A percentile compares a stretch with the other conserved stretches of the same genome.
These are phyloP conservation scores for Phytopythium delawarense DNA, from an alignment of 352 stramenopile genomes.

Conservation along the genomic window DNA sequence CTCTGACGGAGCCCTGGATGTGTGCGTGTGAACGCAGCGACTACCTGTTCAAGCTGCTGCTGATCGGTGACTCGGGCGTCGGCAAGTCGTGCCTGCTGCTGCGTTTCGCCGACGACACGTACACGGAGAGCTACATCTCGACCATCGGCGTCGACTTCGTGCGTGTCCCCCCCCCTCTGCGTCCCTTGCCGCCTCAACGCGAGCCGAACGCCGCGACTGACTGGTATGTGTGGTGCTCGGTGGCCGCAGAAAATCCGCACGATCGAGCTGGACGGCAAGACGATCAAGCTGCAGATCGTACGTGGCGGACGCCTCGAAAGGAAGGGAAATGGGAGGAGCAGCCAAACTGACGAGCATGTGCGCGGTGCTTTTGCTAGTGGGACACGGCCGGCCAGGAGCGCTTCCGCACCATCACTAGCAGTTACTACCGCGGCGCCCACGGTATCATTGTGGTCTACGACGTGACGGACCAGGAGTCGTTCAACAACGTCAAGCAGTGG, in stretches of 20 bases:
- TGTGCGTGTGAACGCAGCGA: constrained; percentile 73
- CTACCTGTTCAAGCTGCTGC: constrained; percentile 97
- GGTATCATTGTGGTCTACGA: constrained; percentile 99
- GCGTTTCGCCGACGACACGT: constrained; percentile 99
- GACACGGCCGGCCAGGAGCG: constrained; percentile 99
- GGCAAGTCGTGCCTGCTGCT: constrained; percentile 99
- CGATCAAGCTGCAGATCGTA: constrained; percentile 99
- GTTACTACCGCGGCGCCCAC: constrained; percentile 98
- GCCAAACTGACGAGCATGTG: neutral
- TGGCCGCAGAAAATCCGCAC: constrained; percentile 96
- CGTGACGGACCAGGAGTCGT: constrained; percentile 96
- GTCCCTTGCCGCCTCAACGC: neutral
- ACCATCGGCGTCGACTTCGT: constrained; percentile 99
- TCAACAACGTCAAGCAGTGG: constrained; percentile 99
- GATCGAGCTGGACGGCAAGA: constrained; percentile 99
- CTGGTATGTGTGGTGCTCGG: constrained; percentile 5
- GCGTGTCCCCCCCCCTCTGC: constrained; percentile 34
- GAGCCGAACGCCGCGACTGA: neutral
- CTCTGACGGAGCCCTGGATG: constrained; percentile 7
- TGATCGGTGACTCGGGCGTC: constrained; percentile 97
- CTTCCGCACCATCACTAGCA: constrained; percentile 99
- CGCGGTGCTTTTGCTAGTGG: constrained; percentile 69
- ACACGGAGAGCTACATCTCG: constrained; percentile 99
- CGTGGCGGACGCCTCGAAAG: constrained; percentile 2
- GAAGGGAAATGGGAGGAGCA: neutral